Conservation (phyloP, 768 basidiomycete species). For the Pleurotus djamor region DNA sequence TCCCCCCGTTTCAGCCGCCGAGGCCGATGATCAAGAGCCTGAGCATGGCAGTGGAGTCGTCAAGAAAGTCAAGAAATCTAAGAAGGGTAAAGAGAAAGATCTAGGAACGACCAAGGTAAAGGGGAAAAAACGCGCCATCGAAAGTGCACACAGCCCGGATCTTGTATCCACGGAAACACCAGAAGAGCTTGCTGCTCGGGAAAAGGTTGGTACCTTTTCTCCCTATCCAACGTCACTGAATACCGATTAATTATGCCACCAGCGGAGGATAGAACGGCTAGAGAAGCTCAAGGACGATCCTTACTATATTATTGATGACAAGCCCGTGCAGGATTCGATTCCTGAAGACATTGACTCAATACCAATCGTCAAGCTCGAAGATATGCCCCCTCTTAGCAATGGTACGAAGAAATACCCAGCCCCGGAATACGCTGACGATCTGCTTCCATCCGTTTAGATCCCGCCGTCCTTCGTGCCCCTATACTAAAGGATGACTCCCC, state of each 20-base stretch:
- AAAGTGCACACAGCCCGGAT: constrained; percentile 17
- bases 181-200: constrained; percentile 59
- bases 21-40: constrained; percentile 27
- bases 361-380: constrained; percentile 84
- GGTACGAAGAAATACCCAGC: constrained; percentile 15
- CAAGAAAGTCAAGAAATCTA: constrained; percentile 50
- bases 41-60: constrained; percentile 36
- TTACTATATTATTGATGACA: constrained; percentile 81
- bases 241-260: background rate
- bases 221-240: background rate
- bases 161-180: constrained; percentile 43
- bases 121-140: constrained; percentile 20
- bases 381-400: constrained; percentile 50
- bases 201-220: constrained; percentile 46
- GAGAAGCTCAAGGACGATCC: constrained; percentile 85
- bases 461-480: constrained; percentile 32
- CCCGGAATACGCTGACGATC: background rate
- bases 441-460: background rate
- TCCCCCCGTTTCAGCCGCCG: constrained; percentile 37
- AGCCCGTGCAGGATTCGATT: constrained; percentile 27
- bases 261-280: constrained; percentile 76
- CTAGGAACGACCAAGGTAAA: constrained; percentile 26
- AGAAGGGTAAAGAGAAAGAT: constrained; percentile 40
- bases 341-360: constrained; percentile 83
- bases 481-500: constrained; percentile 39